Percentiles rank a stretch among this genome's conserved stretches.
These are phyloP conservation scores for Komagataella phaffii DNA, from an alignment of 805 yeast species.

Conservation along the genomic window DNA sequence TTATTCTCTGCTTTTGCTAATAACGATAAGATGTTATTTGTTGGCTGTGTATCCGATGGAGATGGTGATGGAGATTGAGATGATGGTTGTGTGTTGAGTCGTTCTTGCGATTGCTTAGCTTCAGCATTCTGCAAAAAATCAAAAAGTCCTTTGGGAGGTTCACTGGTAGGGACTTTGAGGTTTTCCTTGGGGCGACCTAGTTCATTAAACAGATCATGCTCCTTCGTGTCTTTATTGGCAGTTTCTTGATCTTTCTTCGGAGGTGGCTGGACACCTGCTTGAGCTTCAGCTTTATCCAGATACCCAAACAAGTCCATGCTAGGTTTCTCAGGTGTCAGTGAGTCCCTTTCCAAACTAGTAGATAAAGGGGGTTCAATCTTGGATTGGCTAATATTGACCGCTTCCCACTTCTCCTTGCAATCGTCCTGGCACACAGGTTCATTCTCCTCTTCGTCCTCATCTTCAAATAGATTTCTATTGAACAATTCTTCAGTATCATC, in stretches of 20 bases:
- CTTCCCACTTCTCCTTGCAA: not conserved
- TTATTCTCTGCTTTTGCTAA: not conserved
- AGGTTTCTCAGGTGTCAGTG: not conserved
- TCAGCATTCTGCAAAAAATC: not conserved
- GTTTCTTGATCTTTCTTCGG: not conserved
- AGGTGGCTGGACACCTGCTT: not conserved
- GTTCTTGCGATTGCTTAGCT: not conserved
- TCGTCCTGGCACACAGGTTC: conserved; percentile 3
- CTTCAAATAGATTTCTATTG: conserved; percentile 21
- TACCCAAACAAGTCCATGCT: not conserved
- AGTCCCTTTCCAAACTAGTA: not conserved
- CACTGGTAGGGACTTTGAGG: not conserved
- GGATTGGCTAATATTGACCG: not conserved
- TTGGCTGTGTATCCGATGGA: not conserved
- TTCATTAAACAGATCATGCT: not conserved
- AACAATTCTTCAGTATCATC: conserved; percentile 25
- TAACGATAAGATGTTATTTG: not conserved
- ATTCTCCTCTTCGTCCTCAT: conserved; percentile 9
- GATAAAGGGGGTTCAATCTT: not conserved
- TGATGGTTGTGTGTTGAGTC: not conserved
- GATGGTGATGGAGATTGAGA: not conserved
- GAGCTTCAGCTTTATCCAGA: conserved; percentile 1
- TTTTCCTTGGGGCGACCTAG: not conserved
- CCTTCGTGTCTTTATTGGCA: not conserved
- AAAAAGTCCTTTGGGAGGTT: not conserved